A percentile compares a stretch with the other conserved stretches of the same genome.
phyloP scores from a whole-genome alignment of 2,329 filamentous ascomycete genomes.

The Paecilomyces niveus region DNA sequence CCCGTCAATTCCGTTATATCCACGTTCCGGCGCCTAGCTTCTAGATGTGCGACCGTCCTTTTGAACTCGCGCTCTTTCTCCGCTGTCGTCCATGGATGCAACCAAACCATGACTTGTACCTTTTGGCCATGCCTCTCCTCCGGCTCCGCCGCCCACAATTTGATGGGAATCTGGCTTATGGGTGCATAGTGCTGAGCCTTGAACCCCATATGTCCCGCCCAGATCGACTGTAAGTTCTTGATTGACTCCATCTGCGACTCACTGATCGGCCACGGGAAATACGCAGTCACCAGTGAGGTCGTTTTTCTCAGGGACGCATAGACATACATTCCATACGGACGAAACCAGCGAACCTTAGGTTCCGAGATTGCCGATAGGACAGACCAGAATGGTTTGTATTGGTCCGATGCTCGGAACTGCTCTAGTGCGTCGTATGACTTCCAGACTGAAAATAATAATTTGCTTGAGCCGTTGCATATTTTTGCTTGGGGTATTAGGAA shows the following conservation, averaged over 20 bases:
- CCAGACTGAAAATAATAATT: not conserved
- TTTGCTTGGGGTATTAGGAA: not conserved
- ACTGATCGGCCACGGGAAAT: not conserved
- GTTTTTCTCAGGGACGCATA: not conserved
- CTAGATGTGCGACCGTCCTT: not conserved
- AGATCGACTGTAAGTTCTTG: not conserved
- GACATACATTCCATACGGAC: not conserved
- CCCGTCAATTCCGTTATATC: not conserved
- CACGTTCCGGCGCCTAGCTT: not conserved
- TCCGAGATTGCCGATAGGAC: not conserved
- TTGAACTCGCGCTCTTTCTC: not conserved
- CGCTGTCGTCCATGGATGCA: not conserved
- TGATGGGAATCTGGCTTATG: not conserved
- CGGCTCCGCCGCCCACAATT: not conserved
- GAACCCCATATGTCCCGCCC: not conserved
- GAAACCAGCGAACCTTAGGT: not conserved
- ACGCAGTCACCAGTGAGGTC: not conserved
- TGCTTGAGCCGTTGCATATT: not conserved
- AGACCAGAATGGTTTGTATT: not conserved
- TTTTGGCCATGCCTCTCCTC: not conserved
- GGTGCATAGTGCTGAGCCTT: not conserved
- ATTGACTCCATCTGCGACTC: too few relatives aligned
- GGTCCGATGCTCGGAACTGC: not conserved
- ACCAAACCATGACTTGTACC: not conserved
- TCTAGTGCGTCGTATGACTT: not conserved